Percentiles rank a stretch among this genome's conserved stretches.
Evolutionary conservation across 176 grass and related monocot genomes (phyloP).

Genomic region (Urochloa ruziziensis): DNA sequence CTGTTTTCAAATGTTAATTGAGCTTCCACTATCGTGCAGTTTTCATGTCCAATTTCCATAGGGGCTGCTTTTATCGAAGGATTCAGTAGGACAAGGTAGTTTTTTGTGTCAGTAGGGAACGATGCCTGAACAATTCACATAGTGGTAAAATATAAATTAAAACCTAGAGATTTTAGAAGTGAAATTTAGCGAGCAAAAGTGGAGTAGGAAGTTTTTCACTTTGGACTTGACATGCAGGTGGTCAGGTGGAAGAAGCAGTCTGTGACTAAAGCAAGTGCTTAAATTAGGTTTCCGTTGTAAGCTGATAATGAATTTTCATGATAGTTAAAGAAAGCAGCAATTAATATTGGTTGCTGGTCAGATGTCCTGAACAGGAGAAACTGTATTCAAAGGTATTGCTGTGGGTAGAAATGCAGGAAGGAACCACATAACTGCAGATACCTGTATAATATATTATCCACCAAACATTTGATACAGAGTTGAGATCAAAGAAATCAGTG

Average conservation of each 20-base stretch:
- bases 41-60: background rate
- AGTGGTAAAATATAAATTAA: too few species aligned
- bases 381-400: background rate
- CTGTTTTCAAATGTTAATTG: background rate
- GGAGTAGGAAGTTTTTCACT: background rate
- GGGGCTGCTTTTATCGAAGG: background rate
- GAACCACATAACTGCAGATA: background rate
- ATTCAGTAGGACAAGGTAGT: background rate
- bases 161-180: background rate
- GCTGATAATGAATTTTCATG: background rate
- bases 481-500: background rate
- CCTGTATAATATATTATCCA: background rate
- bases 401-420: background rate
- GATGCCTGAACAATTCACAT: background rate
- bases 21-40: background rate
- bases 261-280: background rate
- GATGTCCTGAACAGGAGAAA: background rate
- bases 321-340: background rate
- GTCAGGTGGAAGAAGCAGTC: background rate
- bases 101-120: background rate
- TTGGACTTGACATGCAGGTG: background rate
- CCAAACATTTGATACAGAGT: background rate
- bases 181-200: background rate
- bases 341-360: background rate
- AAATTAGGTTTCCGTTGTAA: background rate